Evolutionary conservation across 2,329 filamentous ascomycete species (phyloP), one percentile per base, ranked within the genome.

Genomic region (Biscogniauxia marginata): DNA sequence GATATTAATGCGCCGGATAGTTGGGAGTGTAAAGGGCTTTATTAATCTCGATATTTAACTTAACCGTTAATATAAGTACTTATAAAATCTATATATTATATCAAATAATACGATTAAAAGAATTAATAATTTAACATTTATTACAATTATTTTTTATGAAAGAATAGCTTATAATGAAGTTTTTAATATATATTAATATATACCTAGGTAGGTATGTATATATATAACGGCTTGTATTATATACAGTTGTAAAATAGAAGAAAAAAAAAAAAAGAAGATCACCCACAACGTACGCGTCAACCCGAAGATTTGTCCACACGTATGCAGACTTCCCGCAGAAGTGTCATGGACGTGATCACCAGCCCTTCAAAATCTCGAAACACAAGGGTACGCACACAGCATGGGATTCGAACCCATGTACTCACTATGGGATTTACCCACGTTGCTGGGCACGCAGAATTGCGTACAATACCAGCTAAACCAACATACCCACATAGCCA

Each of bases 11-110:
- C 50, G 2, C 54, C 66, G 1, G 50, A 24, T 13, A 69, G 61
- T 46, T 70, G 65, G 66, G 62, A 66, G 49, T 70, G 68, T 34
- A 57, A 52, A 45, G 59, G 53, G 3, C 47, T 63, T 2, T 67
- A 67, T 19, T 65, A 54, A 60, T 11, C 24, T 6, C 16, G n/a
- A 13, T 4, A 5, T 16, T n/a, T n/a, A n/a, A n/a, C n/a, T n/a
- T n/a, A n/a, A n/a, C n/a, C n/a, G 20, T 34, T 20, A 43, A 8
- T 20, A 9, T 43, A n/a, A n/a, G n/a, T n/a, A n/a, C n/a, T n/a
- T n/a, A n/a, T n/a, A n/a, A n/a, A n/a, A n/a, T n/a, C n/a, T n/a
- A n/a, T n/a, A n/a, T n/a, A n/a, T n/a, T n/a, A n/a, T n/a, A n/a
- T n/a, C n/a, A n/a, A n/a, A n/a, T n/a, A n/a, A n/a, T n/a, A n/a